Evolutionary conservation across 2,329 filamentous ascomycete species (phyloP).

Genomic region (Ophiostoma novo-ulmi): DNA sequence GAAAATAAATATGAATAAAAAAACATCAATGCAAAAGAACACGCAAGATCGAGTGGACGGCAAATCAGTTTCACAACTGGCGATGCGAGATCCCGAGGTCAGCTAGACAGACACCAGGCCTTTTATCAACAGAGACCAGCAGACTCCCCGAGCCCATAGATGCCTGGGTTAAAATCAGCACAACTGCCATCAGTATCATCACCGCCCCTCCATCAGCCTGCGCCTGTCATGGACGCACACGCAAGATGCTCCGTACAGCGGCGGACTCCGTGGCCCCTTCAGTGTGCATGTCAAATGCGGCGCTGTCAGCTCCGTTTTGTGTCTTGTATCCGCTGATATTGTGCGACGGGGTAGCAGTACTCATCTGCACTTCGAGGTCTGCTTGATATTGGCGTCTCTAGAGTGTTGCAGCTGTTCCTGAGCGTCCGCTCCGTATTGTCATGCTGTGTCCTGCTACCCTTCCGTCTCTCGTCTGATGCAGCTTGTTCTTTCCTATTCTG

Average conservation of each 20-base stretch:
- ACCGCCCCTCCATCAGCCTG: not conserved
- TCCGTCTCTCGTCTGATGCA: not conserved
- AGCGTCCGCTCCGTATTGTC: not conserved
- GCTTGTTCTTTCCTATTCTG: slow-evolving; percentile 1
- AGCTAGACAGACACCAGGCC: not conserved
- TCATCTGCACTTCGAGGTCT: not conserved
- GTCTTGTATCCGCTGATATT: not conserved
- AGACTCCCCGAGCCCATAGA: not conserved
- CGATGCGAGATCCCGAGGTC: not conserved
- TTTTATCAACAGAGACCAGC: not conserved
- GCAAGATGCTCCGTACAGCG: not conserved
- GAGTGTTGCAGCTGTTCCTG: not conserved
- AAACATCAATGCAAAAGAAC: not conserved
- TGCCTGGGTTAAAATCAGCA: not conserved
- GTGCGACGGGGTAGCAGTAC: not conserved
- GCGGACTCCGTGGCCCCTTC: not conserved
- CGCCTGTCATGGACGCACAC: no score
- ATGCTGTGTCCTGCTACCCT: not conserved
- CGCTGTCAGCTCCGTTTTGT: not conserved
- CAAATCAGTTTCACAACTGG: not conserved
- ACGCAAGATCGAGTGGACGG: no score
- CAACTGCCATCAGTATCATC: not conserved
- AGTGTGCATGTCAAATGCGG: not conserved
- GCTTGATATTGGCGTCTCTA: not conserved
- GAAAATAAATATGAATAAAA: not conserved